Evolutionary conservation across 306 rosid genomes (phyloP).

Genomic region (Rubus parviflorus): DNA sequence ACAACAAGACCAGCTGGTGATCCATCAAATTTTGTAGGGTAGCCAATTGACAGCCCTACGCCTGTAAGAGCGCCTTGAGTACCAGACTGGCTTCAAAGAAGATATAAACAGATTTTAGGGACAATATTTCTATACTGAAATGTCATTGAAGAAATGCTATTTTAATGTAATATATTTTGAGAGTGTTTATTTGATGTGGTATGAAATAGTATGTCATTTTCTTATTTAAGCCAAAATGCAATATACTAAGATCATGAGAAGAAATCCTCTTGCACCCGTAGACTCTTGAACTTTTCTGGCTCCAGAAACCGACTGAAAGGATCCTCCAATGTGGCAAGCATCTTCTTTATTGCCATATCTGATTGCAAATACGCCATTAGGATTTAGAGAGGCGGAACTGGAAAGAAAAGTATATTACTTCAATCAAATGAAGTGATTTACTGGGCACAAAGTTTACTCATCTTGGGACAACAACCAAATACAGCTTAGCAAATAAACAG

Average conservation of each 20-base stretch:
- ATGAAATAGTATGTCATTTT: constrained; percentile 6
- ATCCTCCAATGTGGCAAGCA: constrained; percentile 92
- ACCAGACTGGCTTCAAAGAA: constrained; percentile 98
- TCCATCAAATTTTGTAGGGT: constrained; percentile 58
- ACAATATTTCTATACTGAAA: constrained; percentile 21
- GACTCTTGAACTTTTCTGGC: constrained; percentile 85
- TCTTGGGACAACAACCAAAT: not conserved
- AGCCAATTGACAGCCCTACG: constrained; percentile 91
- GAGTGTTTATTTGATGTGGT: not conserved
- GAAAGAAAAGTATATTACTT: constrained; percentile 18
- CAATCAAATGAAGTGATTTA: constrained; percentile 4
- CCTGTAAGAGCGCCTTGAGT: constrained; percentile 92
- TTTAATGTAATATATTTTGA: not conserved
- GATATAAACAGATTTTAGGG: constrained; percentile 43
- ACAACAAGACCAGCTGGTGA: constrained; percentile 73
- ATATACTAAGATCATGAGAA: constrained; percentile 18
- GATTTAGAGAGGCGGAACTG: constrained; percentile 11
- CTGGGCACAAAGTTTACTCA: not conserved
- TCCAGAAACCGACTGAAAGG: constrained; percentile 94
- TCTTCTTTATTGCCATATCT: constrained; percentile 90
- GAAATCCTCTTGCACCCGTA: constrained; percentile 62
- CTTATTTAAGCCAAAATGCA: constrained; percentile 27
- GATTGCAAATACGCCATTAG: constrained; percentile 31
- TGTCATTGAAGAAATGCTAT: constrained; percentile 15
- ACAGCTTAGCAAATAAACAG: not conserved